Conservation (phyloP, 163 green algal species). For the Scenedesmus sp. region DNA sequence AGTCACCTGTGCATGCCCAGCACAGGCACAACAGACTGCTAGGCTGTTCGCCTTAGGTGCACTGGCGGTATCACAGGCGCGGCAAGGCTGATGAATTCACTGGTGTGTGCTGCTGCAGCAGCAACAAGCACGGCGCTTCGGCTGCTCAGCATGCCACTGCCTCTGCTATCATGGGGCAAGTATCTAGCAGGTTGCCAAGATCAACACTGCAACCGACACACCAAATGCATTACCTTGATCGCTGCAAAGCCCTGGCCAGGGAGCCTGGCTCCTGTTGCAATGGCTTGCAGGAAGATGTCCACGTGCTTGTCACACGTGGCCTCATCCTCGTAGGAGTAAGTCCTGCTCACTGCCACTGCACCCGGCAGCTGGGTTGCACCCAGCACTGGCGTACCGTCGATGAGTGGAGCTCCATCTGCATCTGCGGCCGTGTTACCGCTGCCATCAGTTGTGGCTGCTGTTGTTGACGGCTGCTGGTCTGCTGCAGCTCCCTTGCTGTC, state of each 20-base stretch:
- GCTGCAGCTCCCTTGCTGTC: neutral
- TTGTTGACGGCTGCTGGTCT: neutral
- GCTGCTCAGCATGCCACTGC: too few relatives aligned
- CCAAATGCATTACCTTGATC: constrained; percentile 77
- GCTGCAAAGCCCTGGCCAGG: constrained; percentile 85
- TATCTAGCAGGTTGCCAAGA: too few relatives aligned
- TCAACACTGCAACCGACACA: neutral
- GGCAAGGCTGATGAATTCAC: neutral
- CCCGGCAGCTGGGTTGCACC: neutral
- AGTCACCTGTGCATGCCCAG: constrained; percentile 75
- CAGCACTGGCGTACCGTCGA: neutral
- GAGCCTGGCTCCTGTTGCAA: constrained; percentile 77
- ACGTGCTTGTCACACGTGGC: constrained; percentile 83
- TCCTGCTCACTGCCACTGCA: constrained; percentile 62
- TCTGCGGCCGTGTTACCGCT: constrained; percentile 31
- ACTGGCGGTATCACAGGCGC: neutral
- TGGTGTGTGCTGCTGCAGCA: neutral
- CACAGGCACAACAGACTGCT: too few relatives aligned
- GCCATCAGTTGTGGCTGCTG: constrained; percentile 39
- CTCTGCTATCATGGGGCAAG: too few relatives aligned
- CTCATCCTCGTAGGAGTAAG: constrained; percentile 80
- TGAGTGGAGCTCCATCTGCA: neutral
- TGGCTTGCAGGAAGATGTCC: constrained; percentile 82
- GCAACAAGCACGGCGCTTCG: too few relatives aligned
- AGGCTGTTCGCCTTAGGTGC: neutral